phyloP scores from a whole-genome alignment of 768 basidiomycete species.

The Hericium rajendrae region DNA sequence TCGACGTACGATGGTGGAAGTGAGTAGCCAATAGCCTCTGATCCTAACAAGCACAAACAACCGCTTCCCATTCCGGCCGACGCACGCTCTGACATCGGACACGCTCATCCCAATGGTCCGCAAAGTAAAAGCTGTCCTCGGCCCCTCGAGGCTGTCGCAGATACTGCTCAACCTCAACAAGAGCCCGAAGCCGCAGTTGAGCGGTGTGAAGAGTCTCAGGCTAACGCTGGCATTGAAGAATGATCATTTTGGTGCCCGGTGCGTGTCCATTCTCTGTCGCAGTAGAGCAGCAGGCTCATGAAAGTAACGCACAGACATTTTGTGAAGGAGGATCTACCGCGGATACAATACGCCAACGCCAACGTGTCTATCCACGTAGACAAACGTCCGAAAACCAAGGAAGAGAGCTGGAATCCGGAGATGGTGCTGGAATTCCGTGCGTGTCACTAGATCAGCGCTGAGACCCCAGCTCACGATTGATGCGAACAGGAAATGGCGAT shows the following conservation, averaged over 20 bases:
- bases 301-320: slow-evolving; percentile 46
- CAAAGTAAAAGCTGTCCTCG: slow-evolving; percentile 22
- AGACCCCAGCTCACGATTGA: neutral
- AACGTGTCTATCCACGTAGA: slow-evolving; percentile 49
- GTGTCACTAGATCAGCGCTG: slow-evolving; percentile 20
- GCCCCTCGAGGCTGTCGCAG: slow-evolving; percentile 46
- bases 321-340: slow-evolving; percentile 66
- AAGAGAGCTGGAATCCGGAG: slow-evolving; percentile 52
- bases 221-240: slow-evolving; percentile 51
- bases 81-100: neutral
- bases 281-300: neutral
- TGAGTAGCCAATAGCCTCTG: neutral
- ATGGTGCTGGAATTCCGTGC: slow-evolving; percentile 55
- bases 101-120: slow-evolving; percentile 18
- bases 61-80: neutral
- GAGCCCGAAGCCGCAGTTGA: slow-evolving; percentile 40
- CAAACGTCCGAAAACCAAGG: slow-evolving; percentile 39
- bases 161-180: slow-evolving; percentile 42
- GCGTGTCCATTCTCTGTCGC: slow-evolving; percentile 12
- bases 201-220: slow-evolving; percentile 39
- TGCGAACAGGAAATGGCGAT: slow-evolving; percentile 39
- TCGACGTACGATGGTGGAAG: neutral
- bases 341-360: slow-evolving; percentile 73
- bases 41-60: neutral
- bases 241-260: slow-evolving; percentile 73